Conservation (phyloP, 2,329 filamentous ascomycete species). For the Tolypocladium cylindrosporum region DNA sequence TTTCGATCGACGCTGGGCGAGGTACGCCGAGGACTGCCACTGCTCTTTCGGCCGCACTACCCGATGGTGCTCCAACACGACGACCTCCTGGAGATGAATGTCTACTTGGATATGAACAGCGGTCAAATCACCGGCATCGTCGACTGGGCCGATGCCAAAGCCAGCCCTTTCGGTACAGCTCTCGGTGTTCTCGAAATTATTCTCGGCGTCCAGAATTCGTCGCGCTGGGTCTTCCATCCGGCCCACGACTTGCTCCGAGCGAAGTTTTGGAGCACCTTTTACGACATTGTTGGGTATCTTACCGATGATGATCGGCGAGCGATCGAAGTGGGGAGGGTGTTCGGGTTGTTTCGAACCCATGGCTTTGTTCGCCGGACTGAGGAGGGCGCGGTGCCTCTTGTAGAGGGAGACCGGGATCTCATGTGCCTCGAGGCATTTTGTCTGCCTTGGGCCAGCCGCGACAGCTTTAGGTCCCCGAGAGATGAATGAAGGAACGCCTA, state of each 20-base stretch:
- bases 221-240: conserved; percentile 7
- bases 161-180: conserved; percentile 17
- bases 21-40: conserved; percentile 5
- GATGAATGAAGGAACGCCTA: too few relatives aligned
- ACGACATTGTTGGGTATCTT: conserved; percentile 1
- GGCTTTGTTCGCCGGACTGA: conserved; percentile 1
- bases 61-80: conserved; percentile 14
- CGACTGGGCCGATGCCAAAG: conserved; percentile 15
- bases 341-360: conserved; percentile 5
- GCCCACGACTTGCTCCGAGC: conserved; percentile 3
- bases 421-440: conserved; percentile 2
- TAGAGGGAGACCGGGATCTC: background rate
- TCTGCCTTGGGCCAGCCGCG: too few relatives aligned
- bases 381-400: background rate
- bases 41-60: conserved; percentile 8
- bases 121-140: conserved; percentile 16
- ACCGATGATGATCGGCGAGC: conserved; percentile 2
- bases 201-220: conserved; percentile 6
- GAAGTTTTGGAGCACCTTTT: conserved; percentile 5
- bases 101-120: conserved; percentile 14
- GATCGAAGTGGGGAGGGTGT: conserved; percentile 6
- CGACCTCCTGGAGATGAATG: conserved; percentile 19
- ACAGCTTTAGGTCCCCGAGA: too few relatives aligned
- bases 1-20: conserved; percentile 6
- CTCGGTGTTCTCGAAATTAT: conserved; percentile 13